These are phyloP conservation scores for Orbilia blumenaviensis DNA, from an alignment of 2,329 filamentous ascomycete species.

Conservation along the genomic window DNA sequence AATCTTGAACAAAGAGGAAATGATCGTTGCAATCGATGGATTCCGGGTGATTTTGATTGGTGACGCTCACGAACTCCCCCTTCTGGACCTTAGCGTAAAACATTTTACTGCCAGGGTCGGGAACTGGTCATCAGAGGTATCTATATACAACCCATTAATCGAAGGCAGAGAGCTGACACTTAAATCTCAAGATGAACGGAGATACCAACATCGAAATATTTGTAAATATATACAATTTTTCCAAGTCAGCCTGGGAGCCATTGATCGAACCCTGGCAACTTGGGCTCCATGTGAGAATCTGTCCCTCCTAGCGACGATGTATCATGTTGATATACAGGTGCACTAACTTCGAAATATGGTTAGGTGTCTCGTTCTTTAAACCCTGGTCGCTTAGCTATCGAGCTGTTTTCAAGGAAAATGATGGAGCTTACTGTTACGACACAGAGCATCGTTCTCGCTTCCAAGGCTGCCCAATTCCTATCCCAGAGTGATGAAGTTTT, in stretches of 20 bases:
- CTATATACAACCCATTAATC: not conserved
- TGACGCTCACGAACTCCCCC: constrained; percentile 91
- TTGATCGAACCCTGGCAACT: constrained; percentile 95
- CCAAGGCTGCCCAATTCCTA: constrained; percentile 91
- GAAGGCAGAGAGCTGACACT: constrained; percentile 8
- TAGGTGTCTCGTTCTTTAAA: constrained; percentile 60
- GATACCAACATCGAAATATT: constrained; percentile 93
- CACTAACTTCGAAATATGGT: not conserved
- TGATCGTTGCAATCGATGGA: constrained; percentile 86
- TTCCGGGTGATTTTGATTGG: constrained; percentile 93
- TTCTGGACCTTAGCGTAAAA: constrained; percentile 92
- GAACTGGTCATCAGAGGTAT: constrained; percentile 76
- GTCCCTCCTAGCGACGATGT: not conserved
- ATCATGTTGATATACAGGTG: constrained; percentile 13
- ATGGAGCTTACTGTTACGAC: constrained; percentile 94
- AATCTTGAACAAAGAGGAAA: constrained; percentile 69
- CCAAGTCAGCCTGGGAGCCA: constrained; percentile 98
- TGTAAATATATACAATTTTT: constrained; percentile 98
- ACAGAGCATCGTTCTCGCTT: constrained; percentile 89
- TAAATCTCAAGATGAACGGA: constrained; percentile 74
- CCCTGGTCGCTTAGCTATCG: constrained; percentile 80
- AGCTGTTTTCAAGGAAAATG: constrained; percentile 85
- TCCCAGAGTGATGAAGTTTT: constrained; percentile 88
- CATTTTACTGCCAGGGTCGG: constrained; percentile 83
- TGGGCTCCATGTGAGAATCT: constrained; percentile 86